A percentile compares a stretch with the other conserved stretches of the same genome.
Conservation (phyloP, 371 early-diverging fungal species). For the Lichtheimia corymbifera region DNA sequence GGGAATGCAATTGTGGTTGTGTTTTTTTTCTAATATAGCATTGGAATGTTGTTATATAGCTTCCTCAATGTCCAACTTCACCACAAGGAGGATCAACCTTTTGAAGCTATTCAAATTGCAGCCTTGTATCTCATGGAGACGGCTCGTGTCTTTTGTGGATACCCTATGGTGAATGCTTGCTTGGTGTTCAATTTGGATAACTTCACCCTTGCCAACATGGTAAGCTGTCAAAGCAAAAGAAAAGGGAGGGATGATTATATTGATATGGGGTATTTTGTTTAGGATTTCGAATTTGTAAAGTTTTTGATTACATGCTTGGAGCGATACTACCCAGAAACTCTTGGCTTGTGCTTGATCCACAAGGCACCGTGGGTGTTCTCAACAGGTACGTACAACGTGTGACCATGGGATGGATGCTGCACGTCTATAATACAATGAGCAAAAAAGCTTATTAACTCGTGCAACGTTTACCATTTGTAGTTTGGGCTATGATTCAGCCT, state of each 20-base stretch:
- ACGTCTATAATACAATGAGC: neutral
- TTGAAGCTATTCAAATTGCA: conserved; percentile 55
- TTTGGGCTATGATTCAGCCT: conserved; percentile 73
- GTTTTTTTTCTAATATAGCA: neutral
- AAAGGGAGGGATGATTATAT: no score
- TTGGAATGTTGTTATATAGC: neutral
- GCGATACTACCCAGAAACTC: conserved; percentile 88
- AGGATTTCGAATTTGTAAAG: conserved; percentile 79
- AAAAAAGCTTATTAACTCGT: neutral
- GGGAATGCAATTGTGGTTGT: neutral
- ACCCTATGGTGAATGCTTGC: conserved; percentile 78
- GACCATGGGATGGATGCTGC: neutral
- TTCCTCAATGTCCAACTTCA: conserved; percentile 64
- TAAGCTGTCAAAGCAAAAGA: conserved; percentile 19
- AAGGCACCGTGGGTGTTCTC: conserved; percentile 87
- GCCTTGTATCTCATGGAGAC: conserved; percentile 84
- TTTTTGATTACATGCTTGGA: conserved; percentile 82
- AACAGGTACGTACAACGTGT: conserved; percentile 35
- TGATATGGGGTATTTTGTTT: neutral
- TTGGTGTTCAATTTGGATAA: conserved; percentile 85
- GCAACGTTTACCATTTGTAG: conserved; percentile 11
- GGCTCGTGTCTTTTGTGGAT: conserved; percentile 67
- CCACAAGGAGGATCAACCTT: conserved; percentile 53
- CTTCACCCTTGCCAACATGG: conserved; percentile 82
- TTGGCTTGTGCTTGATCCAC: conserved; percentile 78